Evolutionary conservation across 371 early-diverging fungal species (phyloP), one percentile per base, ranked within the genome.

Genomic region (Capillidium rhysosporum): DNA sequence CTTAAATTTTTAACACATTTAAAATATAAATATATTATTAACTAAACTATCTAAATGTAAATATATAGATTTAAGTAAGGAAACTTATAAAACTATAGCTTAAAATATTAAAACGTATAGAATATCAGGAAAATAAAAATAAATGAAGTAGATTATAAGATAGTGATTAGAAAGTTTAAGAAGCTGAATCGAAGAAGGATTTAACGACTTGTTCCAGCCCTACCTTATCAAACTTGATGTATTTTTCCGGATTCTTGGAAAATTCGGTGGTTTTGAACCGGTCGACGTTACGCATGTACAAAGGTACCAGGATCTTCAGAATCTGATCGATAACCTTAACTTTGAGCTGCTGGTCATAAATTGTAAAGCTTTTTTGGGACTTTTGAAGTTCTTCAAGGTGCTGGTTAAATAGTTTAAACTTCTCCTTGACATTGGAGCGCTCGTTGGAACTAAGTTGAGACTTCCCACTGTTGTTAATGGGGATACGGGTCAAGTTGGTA

Each of bases 381-480:
- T 75, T 71, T 62, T 69, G 76, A 20, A 77, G 67, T 40, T 82
- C 83, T 39, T 90, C 90, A 60, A 90, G 82, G 53, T 82, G 82
- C 16, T 68, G 71, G 63, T 90, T 87, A 61, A 90, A 90, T 58
- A 65, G 65, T 67, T 82, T 86, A 71, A 89, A 86, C 52, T 77
- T 74, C 55, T 86, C 88, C 57, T 87, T 87, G 59, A 90, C 71
- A 38, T 68, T 56, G 40, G 80, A 77, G 7, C 74, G 67, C 52
- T 90, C 86, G 39, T 60, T 66, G 47, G 72, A 79, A 30, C 80
- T 73, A 49, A 90, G 65, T 0, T 70, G 62, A 20, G 40, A 9
- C 24, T 52, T 52, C 4, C 21, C 23, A 47, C 28, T 26, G 26
- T 12, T n/a, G 21, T 41, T 41, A 5, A 52, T 5, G 14, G 40